These are phyloP conservation scores for Euryodendron excelsum DNA, from an alignment of 148 eudicot species.

Conservation along the genomic window DNA sequence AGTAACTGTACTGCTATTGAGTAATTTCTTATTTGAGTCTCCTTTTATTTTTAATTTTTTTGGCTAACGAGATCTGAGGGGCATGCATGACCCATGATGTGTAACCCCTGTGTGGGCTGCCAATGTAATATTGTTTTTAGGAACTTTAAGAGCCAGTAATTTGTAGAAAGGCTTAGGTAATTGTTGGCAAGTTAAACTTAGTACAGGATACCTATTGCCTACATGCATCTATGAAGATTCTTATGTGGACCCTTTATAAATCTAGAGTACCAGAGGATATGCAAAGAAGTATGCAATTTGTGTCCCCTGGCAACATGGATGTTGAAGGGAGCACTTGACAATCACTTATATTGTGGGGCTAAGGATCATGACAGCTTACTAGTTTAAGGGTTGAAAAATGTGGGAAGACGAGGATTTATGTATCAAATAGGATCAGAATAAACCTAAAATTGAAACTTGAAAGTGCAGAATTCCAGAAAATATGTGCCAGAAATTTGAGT, in stretches of 20 bases:
- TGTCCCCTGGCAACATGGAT: background rate
- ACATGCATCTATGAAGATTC: background rate
- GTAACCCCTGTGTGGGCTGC: background rate
- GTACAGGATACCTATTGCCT: background rate
- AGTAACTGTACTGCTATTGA: too few relatives aligned
- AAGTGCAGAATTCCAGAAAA: background rate
- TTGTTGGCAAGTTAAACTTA: background rate
- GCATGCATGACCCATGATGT: background rate
- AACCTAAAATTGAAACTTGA: background rate
- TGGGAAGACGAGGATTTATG: background rate
- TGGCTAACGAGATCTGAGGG: too few relatives aligned
- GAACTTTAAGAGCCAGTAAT: too few relatives aligned
- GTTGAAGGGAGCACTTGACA: background rate
- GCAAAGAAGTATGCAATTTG: background rate
- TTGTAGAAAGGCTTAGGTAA: too few relatives aligned
- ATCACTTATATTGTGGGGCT: background rate
- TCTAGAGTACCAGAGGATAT: background rate
- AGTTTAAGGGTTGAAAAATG: background rate
- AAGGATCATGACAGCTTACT: background rate
- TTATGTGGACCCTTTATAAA: background rate
- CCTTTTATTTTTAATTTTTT: too few relatives aligned
- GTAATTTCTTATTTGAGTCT: too few relatives aligned
- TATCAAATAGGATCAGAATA: background rate
- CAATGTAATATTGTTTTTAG: background rate
- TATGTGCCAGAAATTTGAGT: background rate